Conservation (phyloP, 805 yeast species). For the Barnettozyma salicaria region DNA sequence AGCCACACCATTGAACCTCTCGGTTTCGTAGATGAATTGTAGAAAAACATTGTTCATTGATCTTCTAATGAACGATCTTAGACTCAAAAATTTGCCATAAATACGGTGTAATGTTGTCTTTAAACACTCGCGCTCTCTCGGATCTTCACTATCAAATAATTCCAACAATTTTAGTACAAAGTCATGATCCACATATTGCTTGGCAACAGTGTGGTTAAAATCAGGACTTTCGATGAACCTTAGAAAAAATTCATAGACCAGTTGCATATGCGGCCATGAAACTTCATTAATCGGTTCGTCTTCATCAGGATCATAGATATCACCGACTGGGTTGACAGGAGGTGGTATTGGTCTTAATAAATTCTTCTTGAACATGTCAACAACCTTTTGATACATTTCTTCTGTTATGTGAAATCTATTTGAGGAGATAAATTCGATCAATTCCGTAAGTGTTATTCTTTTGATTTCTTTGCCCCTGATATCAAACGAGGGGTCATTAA, state of each 20-base stretch:
- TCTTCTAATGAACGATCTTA: conserved; percentile 86
- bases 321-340: conserved; percentile 96
- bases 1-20: conserved; percentile 91
- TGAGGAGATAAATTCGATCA: conserved; percentile 79
- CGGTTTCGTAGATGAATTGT: conserved; percentile 92
- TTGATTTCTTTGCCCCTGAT: conserved; percentile 90
- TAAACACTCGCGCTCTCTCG: conserved; percentile 89
- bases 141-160: conserved; percentile 93
- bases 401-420: conserved; percentile 83
- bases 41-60: conserved; percentile 88
- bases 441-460: conserved; percentile 78
- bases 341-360: conserved; percentile 96
- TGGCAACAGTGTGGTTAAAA: conserved; percentile 88
- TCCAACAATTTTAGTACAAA: conserved; percentile 79
- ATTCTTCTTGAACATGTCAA: conserved; percentile 82
- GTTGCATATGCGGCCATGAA: conserved; percentile 99
- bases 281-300: conserved; percentile 96
- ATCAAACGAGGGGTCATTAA: conserved; percentile 87
- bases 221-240: conserved; percentile 92
- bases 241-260: conserved; percentile 89
- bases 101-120: conserved; percentile 94
- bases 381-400: conserved; percentile 83
- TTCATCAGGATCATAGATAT: conserved; percentile 94
- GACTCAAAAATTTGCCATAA: conserved; percentile 87
- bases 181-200: conserved; percentile 87